Conservation (phyloP, 805 yeast genomes). For the Ogataea methanolica region DNA sequence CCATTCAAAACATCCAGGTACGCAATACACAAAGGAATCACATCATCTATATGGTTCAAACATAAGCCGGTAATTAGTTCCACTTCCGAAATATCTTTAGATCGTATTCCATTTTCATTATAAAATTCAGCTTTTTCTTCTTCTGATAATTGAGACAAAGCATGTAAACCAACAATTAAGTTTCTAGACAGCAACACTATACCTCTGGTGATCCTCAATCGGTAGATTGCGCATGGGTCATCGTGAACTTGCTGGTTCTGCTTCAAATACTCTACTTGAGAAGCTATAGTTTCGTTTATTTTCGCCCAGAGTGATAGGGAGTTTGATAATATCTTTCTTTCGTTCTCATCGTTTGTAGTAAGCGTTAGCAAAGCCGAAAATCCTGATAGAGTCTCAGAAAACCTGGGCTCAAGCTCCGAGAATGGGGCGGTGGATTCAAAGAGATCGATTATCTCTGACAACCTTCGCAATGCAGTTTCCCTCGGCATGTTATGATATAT, state of each 20-base stretch:
- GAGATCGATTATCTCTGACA: conserved; percentile 14
- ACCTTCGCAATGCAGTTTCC: conserved; percentile 10
- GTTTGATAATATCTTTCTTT: conserved; percentile 14
- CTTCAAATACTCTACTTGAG: conserved; percentile 1
- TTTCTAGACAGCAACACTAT: conserved; percentile 20
- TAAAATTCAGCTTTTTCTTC: conserved; percentile 7
- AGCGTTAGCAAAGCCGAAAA: conserved; percentile 8
- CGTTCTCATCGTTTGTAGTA: conserved; percentile 11
- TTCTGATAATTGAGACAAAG: conserved; percentile 7
- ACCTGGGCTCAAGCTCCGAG: not conserved
- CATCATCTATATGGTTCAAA: conserved; percentile 7
- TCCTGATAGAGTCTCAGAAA: conserved; percentile 10
- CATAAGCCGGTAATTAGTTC: conserved; percentile 10
- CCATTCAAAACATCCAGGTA: conserved; percentile 4
- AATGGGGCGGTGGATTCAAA: not conserved
- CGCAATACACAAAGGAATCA: conserved; percentile 10
- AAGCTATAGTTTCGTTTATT: conserved; percentile 8
- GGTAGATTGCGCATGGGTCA: conserved; percentile 3
- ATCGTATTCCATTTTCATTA: conserved; percentile 6
- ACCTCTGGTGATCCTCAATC: conserved; percentile 18
- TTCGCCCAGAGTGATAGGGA: conserved; percentile 21
- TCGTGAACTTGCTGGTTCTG: not conserved
- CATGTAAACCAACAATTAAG: conserved; percentile 16
- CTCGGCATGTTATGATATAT: conserved; percentile 8
- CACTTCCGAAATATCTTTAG: conserved; percentile 9